phyloP scores from a whole-genome alignment of 495 filamentous ascomycete species.

The Filosporella fistucella region DNA sequence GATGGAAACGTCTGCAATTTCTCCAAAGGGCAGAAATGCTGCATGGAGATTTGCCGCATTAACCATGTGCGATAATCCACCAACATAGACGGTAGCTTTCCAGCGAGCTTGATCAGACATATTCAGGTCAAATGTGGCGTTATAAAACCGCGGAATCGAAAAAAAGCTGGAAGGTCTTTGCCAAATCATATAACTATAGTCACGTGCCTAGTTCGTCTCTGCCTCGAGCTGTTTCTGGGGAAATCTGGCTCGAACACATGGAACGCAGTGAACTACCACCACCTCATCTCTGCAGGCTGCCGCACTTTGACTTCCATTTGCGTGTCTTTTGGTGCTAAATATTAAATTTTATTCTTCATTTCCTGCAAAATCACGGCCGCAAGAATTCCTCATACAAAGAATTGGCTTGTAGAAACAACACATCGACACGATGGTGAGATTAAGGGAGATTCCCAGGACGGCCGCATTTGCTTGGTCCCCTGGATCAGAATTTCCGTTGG shows the following conservation, averaged over 20 bases:
- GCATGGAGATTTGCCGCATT: constrained; percentile 71
- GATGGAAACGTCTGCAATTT: constrained; percentile 83
- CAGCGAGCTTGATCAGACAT: constrained; percentile 54
- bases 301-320: constrained; percentile 4
- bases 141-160: background rate
- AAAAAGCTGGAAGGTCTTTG: background rate
- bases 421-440: constrained; percentile 68
- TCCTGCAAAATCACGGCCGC: background rate
- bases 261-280: constrained; percentile 12
- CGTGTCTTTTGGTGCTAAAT: background rate
- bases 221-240: background rate
- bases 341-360: no score
- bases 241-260: constrained; percentile 19
- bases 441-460: constrained; percentile 92
- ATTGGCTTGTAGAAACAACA: constrained; percentile 28
- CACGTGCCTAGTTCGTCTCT: no score
- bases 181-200: background rate
- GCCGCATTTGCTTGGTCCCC: constrained; percentile 97
- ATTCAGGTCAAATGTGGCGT: background rate
- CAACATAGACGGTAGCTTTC: constrained; percentile 87
- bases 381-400: background rate
- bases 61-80: constrained; percentile 78
- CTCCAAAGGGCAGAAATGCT: constrained; percentile 94
- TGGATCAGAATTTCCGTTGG: constrained; percentile 64
- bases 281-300: constrained; percentile 4